Evolutionary conservation across 768 basidiomycete genomes (phyloP).

Genomic region (Serpula lacrymans): DNA sequence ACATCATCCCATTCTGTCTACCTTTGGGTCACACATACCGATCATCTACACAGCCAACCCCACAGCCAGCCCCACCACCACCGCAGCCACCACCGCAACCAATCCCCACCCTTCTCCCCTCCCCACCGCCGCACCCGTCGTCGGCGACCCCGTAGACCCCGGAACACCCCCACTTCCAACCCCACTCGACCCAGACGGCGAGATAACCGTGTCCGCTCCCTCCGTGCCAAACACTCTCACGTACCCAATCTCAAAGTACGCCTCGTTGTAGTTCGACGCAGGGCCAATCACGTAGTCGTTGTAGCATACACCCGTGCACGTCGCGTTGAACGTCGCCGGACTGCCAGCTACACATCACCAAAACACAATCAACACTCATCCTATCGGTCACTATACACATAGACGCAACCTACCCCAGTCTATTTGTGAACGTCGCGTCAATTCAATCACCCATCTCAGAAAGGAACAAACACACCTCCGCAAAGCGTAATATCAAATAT

Average conservation of each 20-base stretch:
- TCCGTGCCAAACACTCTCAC: constrained; percentile 46
- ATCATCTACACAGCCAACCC: no score
- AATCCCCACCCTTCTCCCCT: constrained; percentile 2
- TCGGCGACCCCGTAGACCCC: constrained; percentile 8
- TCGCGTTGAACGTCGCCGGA: constrained; percentile 49
- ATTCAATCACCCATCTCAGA: constrained; percentile 8
- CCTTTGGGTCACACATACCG: no score
- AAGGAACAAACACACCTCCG: constrained; percentile 40
- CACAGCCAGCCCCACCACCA: constrained; percentile 5
- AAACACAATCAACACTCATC: no score
- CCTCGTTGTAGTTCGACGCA: constrained; percentile 56
- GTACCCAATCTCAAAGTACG: constrained; percentile 70
- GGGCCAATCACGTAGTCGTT: constrained; percentile 64
- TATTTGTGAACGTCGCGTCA: background rate
- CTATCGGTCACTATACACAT: background rate
- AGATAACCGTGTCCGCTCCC: constrained; percentile 25
- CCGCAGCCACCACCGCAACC: constrained; percentile 9
- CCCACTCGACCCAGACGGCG: constrained; percentile 19
- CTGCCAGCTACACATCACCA: constrained; percentile 44
- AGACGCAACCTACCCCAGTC: constrained; percentile 29
- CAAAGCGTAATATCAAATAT: constrained; percentile 76
- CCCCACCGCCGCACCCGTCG: constrained; percentile 1
- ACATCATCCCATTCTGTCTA: no score
- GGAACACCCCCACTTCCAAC: constrained; percentile 13
- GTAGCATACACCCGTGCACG: constrained; percentile 68